Conservation (phyloP, 495 filamentous ascomycete genomes). For the Cairneyella variabilis region DNA sequence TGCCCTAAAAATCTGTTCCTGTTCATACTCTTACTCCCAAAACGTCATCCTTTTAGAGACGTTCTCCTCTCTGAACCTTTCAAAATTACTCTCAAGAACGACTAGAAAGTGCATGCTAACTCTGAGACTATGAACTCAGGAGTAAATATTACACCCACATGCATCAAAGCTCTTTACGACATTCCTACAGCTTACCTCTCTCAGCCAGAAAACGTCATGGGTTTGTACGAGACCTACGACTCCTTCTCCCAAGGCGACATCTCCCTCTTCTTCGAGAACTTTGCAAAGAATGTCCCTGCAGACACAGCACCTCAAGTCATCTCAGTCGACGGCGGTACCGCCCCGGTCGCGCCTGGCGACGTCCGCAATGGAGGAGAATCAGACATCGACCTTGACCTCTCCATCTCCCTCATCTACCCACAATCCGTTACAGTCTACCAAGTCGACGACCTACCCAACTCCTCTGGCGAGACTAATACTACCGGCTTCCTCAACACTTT, state of each 20-base stretch:
- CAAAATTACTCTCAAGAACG: too few relatives aligned
- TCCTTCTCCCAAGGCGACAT: slow-evolving; percentile 17
- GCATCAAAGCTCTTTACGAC: slow-evolving; percentile 28
- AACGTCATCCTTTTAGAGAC: too few relatives aligned
- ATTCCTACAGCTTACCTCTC: slow-evolving; percentile 16
- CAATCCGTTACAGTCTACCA: slow-evolving; percentile 21
- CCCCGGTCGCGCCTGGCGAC: slow-evolving; percentile 4
- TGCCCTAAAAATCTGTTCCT: too few relatives aligned
- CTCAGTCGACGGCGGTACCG: slow-evolving; percentile 28
- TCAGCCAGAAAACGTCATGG: slow-evolving; percentile 24
- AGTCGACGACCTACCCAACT: slow-evolving; percentile 16
- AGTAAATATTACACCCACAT: slow-evolving; percentile 23
- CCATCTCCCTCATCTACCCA: slow-evolving; percentile 19
- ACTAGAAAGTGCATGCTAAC: too few relatives aligned
- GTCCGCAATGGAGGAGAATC: slow-evolving; percentile 9
- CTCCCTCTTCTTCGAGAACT: slow-evolving; percentile 3
- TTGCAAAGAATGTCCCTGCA: slow-evolving; percentile 32
- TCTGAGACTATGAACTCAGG: slow-evolving; percentile 18
- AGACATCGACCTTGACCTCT: slow-evolving; percentile 13
- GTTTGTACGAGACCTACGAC: slow-evolving; percentile 17
- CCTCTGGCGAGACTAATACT: slow-evolving; percentile 30
- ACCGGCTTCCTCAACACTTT: slow-evolving; percentile 32
- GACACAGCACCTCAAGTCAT: slow-evolving; percentile 49
- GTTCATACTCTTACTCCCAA: too few relatives aligned
- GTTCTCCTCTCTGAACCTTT: too few relatives aligned